Evolutionary conservation across 2,329 filamentous ascomycete genomes (phyloP), one percentile per base, ranked within the genome.

Genomic region (Pestalotiopsis sp.): DNA sequence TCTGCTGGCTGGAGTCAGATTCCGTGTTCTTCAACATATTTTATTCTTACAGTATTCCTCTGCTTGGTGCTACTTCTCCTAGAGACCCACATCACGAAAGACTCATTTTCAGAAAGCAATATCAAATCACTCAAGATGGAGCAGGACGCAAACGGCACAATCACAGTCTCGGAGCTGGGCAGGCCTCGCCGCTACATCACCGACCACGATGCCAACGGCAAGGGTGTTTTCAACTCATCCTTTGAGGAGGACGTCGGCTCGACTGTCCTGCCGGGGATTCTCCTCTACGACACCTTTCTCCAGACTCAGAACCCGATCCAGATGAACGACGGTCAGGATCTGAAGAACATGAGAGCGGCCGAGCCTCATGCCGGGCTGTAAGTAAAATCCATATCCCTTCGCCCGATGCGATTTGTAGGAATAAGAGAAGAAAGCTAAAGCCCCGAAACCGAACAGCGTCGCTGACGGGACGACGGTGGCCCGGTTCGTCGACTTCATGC

Each of bases 401-500:
- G 13, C 14, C 14, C 11, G 39, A 41, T 3, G 14, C 14, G 14
- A 49, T n/a, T 13, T n/a, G 41, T 49, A 13, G 6, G 13, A 49
- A 49, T 13, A 49, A 49, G n/a, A 49, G 31, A 36, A 36, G 31
- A 36, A 36, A 36, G 31, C 31, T 36, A 7, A 36, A 7, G 31
- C 7, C 31, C 41, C 14, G n/a, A 13, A 14, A 49, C 41, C 13
- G n/a, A 52, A 52, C 45, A 52, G 45, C 45, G 45, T 52, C 45
- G 17, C n/a, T 2, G 23, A 31, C 31, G 64, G 41, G 31, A 58
- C 45, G 7, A 64, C 71, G 7, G 65, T 64, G 3, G 52, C 68
- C 36, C 70, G 69, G 38, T 61, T 67, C 38, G 65, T 72, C n/a
- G 71, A 72, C 64, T 61, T 36, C 4, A 62, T 68, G 3, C 70